phyloP scores from a whole-genome alignment of 139 green algal genomes.

The Chlorella sp. region DNA sequence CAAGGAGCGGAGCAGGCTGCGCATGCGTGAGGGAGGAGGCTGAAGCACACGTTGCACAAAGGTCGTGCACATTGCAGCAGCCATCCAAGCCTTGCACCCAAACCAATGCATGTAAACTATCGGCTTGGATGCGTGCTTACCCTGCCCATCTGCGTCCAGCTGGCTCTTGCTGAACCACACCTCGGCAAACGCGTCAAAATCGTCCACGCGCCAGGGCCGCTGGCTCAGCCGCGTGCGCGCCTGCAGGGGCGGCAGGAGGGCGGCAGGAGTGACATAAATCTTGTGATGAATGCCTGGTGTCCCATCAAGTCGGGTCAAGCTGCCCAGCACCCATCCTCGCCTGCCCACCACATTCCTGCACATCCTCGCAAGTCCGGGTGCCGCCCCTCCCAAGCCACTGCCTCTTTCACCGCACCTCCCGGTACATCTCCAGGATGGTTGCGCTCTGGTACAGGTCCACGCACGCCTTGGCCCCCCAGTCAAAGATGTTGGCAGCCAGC shows the following conservation, averaged over 20 bases:
- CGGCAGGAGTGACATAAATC: background rate
- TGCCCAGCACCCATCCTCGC: no score
- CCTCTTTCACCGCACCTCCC: conserved; percentile 8
- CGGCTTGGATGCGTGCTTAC: background rate
- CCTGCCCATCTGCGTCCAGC: conserved; percentile 13
- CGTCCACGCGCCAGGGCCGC: conserved; percentile 91
- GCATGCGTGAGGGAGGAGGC: background rate
- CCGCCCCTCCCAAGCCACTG: background rate
- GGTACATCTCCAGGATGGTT: conserved; percentile 97
- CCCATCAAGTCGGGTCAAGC: no score
- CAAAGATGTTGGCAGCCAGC: conserved; percentile 98
- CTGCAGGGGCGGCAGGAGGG: conserved; percentile 13
- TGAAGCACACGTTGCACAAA: no score
- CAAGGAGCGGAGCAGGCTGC: background rate
- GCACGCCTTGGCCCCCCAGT: conserved; percentile 93
- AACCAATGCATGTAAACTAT: background rate
- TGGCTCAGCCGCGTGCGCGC: conserved; percentile 66
- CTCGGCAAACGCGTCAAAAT: conserved; percentile 77
- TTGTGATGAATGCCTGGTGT: background rate
- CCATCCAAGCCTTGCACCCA: background rate
- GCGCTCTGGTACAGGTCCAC: conserved; percentile 93
- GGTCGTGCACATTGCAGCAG: no score
- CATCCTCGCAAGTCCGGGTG: background rate
- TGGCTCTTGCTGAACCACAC: conserved; percentile 35
- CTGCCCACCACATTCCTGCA: no score